Evolutionary conservation across 2,329 filamentous ascomycete genomes (phyloP).

Genomic region (Fusarium guadeloupense): DNA sequence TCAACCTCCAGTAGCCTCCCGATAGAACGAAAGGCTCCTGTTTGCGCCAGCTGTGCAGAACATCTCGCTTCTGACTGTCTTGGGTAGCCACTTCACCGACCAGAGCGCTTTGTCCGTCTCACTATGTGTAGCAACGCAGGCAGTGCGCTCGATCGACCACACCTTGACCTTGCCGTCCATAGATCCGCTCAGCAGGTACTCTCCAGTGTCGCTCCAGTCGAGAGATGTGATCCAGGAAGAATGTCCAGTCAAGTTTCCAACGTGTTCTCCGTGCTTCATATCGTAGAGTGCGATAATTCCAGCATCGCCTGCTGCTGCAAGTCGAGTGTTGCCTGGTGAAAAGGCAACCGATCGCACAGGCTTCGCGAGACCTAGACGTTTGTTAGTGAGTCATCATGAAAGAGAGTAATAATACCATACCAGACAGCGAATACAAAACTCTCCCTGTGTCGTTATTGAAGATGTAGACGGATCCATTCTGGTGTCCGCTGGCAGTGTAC

Average conservation of each 20-base stretch:
- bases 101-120: constrained; percentile 88
- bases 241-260: constrained; percentile 83
- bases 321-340: constrained; percentile 82
- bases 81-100: constrained; percentile 85
- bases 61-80: constrained; percentile 71
- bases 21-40: constrained; percentile 80
- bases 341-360: constrained; percentile 88
- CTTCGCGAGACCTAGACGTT: constrained; percentile 75
- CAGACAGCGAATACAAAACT: constrained; percentile 84
- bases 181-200: constrained; percentile 86
- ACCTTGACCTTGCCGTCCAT: constrained; percentile 96
- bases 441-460: constrained; percentile 93
- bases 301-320: constrained; percentile 91
- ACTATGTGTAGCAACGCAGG: constrained; percentile 91
- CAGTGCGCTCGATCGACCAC: constrained; percentile 86
- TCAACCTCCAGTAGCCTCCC: constrained; percentile 70
- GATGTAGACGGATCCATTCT: constrained; percentile 90
- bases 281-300: constrained; percentile 92
- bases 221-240: constrained; percentile 89
- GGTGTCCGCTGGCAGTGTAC: constrained; percentile 90
- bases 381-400: constrained; percentile 13
- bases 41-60: constrained; percentile 85
- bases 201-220: constrained; percentile 93
- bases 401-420: constrained; percentile 54
- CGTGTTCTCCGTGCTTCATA: constrained; percentile 89